Percentiles rank a stretch among this genome's conserved stretches.
Evolutionary conservation across 192 early-diverging fungal genomes (phyloP).

Genomic region (Podila epicladia): DNA sequence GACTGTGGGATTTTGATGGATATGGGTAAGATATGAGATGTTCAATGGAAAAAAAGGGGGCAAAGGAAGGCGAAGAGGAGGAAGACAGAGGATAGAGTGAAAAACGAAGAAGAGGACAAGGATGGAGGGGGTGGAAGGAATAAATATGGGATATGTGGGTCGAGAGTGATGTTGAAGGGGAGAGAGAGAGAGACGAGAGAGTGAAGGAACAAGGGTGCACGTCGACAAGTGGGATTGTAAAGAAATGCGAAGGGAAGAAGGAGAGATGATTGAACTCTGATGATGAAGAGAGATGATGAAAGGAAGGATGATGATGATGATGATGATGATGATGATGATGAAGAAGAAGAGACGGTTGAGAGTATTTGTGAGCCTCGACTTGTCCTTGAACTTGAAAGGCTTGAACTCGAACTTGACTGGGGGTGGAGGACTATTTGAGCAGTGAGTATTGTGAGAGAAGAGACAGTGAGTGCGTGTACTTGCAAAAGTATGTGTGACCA

Average conservation of each 20-base stretch:
- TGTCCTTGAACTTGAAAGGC: too few relatives aligned
- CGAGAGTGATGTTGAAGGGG: background rate
- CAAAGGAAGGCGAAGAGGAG: background rate
- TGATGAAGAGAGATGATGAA: background rate
- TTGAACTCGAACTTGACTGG: too few relatives aligned
- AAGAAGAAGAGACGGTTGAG: background rate
- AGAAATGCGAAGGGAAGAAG: background rate
- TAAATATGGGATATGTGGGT: background rate
- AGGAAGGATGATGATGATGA: background rate
- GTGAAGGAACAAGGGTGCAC: background rate
- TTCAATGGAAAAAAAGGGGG: background rate
- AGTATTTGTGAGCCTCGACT: background rate
- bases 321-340: constrained; percentile 4
- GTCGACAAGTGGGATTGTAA: background rate
- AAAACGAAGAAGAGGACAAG: background rate
- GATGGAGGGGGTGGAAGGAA: background rate
- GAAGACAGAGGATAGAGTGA: constrained; percentile 2
- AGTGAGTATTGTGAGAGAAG: too few relatives aligned
- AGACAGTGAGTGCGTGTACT: too few relatives aligned
- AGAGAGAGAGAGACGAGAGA: constrained; percentile 1
- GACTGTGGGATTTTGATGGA: background rate
- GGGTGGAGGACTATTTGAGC: too few relatives aligned
- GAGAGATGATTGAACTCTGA: background rate
- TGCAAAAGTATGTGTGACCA: too few relatives aligned
- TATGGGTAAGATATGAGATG: background rate